Base-by-base conservation (phyloP, 2,329 filamentous ascomycete genomes). In the Colletotrichum plurivorum region DNA sequence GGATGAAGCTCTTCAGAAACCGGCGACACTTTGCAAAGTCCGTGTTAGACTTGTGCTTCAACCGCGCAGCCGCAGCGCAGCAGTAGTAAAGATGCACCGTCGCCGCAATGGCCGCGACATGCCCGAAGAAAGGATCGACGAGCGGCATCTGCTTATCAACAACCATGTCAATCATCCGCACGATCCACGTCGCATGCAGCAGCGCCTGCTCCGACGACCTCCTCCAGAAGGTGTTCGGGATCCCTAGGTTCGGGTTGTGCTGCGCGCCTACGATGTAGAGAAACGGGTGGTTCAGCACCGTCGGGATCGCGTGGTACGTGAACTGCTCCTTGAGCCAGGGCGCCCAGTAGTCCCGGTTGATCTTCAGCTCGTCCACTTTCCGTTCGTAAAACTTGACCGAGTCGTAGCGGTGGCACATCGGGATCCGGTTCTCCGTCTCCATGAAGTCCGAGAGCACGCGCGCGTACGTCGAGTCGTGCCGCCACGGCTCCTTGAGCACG, bases 11-110 rank as follows among this genome's bases (percentile, higher is more conserved):
- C 70, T 85, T 84, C 25, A 87, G 67, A 69, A 87, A 87, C 55
- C 78, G 78, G 58, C 82, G 78, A 68, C 85, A 87, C 67, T 87
- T 87, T 1, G 82, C 81, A 76, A 87, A 84, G 67, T 87, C 85
- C 1, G 82, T 81, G 36, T 85, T 85, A 0, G 84, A 86, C 73
- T 87, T 86, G 73, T 84, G 82, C 69, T 85, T 87, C 12, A 87
- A 72, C 57, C 82, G 78, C 0, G 83, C 73, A 7, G 85, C 83
- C 0, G 83, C 83, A 0, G 85, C 84, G 48, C 84, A 86, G 72
- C 84, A 87, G 68, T 85, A 87, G 70, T 87, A 87, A 0, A 87
- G 77, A 61, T 87, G 85, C 2, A 87, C 84, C 0, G 84, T 87
- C 0, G 85, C 85, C 1, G 85, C 85, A 43, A 87, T 85, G 4